Percentiles rank a stretch among this genome's conserved stretches.
These are phyloP conservation scores for Tricholoma sp. DNA, from an alignment of 768 basidiomycete species.

Conservation along the genomic window DNA sequence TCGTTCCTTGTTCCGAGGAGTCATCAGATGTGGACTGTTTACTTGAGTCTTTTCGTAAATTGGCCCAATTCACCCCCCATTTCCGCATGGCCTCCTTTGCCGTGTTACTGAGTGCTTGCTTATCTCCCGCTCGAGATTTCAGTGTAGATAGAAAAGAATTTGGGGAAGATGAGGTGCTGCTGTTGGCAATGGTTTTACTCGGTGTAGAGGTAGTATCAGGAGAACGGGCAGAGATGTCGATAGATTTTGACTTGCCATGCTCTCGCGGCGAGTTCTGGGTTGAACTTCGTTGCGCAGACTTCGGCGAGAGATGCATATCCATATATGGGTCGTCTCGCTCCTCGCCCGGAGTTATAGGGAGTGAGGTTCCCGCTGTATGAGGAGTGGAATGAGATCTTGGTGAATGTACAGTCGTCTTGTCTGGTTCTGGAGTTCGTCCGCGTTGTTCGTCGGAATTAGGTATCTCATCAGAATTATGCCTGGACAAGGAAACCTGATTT, in stretches of 20 bases:
- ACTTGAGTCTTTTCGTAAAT: constrained; percentile 49
- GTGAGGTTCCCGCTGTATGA: constrained; percentile 17
- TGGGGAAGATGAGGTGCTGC: constrained; percentile 38
- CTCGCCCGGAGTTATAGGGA: constrained; percentile 10
- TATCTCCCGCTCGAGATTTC: constrained; percentile 74
- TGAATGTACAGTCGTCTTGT: constrained; percentile 16
- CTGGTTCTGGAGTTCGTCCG: constrained; percentile 31
- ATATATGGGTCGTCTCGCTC: constrained; percentile 10
- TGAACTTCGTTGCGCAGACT: constrained; percentile 32
- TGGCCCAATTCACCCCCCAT: constrained; percentile 83
- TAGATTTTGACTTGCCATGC: constrained; percentile 20
- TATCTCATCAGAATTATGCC: constrained; percentile 15
- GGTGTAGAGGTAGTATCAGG: constrained; percentile 26
- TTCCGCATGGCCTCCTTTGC: constrained; percentile 90
- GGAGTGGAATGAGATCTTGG: constrained; percentile 31
- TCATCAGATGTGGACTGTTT: constrained; percentile 30
- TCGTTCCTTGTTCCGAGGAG: constrained; percentile 34
- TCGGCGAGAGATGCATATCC: constrained; percentile 9
- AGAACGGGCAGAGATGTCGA: constrained; percentile 15
- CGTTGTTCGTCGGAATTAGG: constrained; percentile 25
- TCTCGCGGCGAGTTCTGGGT: constrained; percentile 43
- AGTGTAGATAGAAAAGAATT: constrained; percentile 73
- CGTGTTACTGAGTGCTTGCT: constrained; percentile 78
- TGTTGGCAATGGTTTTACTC: constrained; percentile 24
- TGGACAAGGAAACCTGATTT: constrained; percentile 21